Evolutionary conservation across 1,139 yeast genomes (phyloP), one percentile per base, ranked within the genome.

Genomic region (Zygosaccharomyces pseudobailii): DNA sequence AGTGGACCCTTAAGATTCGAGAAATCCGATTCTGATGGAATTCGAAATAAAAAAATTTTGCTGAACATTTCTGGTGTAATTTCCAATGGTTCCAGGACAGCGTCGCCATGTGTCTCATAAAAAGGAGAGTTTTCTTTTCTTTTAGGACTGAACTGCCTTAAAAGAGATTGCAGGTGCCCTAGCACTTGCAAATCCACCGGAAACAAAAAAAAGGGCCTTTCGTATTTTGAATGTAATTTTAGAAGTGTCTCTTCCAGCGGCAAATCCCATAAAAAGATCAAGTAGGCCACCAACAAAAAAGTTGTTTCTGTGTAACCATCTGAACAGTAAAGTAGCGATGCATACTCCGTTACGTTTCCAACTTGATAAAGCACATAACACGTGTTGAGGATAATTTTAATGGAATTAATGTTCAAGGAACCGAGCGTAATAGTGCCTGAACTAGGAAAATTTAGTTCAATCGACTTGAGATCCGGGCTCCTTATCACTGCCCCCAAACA

Each of bases 281-380:
- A 57, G 60, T 79, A 89, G 52, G 89, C 79, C 38, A 88, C 70
- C 0, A 82, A 78, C 41, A 90, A 68, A 25, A 90, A 72, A 4
- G 96, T 82, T 51, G 90, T 85, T 62, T 90, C 97, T 0, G 97
- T 88, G 66, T 89, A 90, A 0, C 97, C 97, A 68, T 90, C 97
- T 3, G 87, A 79, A 62, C 96, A 89, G 62, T 83, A 84, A 13
- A 89, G 71, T 52, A 90, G 57, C 1, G 65, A 48, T 3, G 51
- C 48, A 20, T 27, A 45, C 21, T 46, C 36, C 9, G 55, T 53
- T 10, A 43, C 24, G 6, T 43, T 39, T 3, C 61, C 52, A 6
- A 58, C 42, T 32, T 51, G 51, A 45, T 58, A 53, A 25, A 65
- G 53, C 34, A 58, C 49, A 42, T 49, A 84, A 66, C 90, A 84